Base-by-base conservation (phyloP, 1,139 yeast genomes). In the Zygosaccharomyces pseudobailii region DNA sequence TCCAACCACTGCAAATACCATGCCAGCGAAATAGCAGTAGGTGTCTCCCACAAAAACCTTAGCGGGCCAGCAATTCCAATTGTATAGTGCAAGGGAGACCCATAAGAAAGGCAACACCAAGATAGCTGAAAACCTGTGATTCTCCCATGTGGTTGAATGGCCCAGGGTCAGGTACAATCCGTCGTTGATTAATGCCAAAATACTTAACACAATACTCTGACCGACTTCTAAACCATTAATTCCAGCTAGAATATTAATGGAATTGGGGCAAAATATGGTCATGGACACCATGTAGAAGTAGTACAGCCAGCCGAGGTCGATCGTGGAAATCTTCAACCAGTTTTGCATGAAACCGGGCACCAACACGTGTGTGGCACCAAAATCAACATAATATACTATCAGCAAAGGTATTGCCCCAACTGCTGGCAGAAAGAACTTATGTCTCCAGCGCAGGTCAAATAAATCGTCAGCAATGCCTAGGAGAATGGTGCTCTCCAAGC, bases 1-100 rank as follows among this genome's bases (percentile, higher is more conserved):
- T 3, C 97, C 97, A 24, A 88, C 96, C 33, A 90, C 94, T 0
- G 97, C 98, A 68, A 92, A 90, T 0, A 92, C 96, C 98, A 92
- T 92, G 3, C 99, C 99, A 28, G 96, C 88, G 67, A 92, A 89
- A 68, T 94, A 92, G 68, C 99, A 92, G 71, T 86, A 94, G 0
- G 98, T 92, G 63, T 92, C 99, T 22, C 99, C 99, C 3, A 94
- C 99, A 71, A 92, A 92, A 1, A 88, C 97, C 49, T 71, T 70
- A 0, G 98, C 89, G 1, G 98, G 98, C 71, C 75, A 92, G 84
- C 92, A 86, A 66, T 92, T 92, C 71, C 75, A 84, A 58, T 78
- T 80, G 55, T 87, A 76, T 45, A 92, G 70, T 0, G 88, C 95
- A 2, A 83, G 52, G 0, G 96, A 80, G 3, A 88, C 95, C 0